Base-by-base conservation (phyloP, 2,329 filamentous ascomycete genomes). In the Didymella pomorum region DNA sequence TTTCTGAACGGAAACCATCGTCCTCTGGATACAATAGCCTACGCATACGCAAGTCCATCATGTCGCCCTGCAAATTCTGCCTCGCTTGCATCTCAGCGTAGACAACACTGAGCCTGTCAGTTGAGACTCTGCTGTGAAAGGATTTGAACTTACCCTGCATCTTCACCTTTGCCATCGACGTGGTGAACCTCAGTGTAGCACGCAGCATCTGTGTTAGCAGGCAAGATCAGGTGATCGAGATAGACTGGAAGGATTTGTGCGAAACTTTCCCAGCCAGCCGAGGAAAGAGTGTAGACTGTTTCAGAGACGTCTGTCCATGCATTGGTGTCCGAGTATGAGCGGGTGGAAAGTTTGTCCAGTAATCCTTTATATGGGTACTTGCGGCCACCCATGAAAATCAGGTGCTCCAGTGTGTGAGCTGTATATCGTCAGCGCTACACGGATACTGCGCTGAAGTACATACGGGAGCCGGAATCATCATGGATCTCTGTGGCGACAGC, bases 1-100 rank as follows among this genome's bases (percentile, higher is more conserved):
- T 99, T 79, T 99, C 95, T 68, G 97, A 98, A 58, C 94, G 89
- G 74, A 97, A 99, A 2, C 95, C 95, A 54, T 96, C 87, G 45
- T 91, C 90, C 75, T 95, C 87, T 0, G 93, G 93, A 69, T 98
- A 99, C 33, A 97, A 81, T 43, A 95, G 81, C 2, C 91, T 87
- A 39, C 91, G 89, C 51, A 92, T 89, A 64, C 87, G 86, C 56
- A 97, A 82, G 64, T 97, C 92, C 86, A 98, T 97, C 58, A 98
- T 86, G 75, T 97, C 92, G 8, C 84, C 82, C 65, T 90, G 88
- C 51, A 87, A 89, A 73, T 96, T 96, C 73, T 98, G 91, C 2
- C 97, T 88, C 23, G 89, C 95, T 78, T 99, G 95, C 95, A 99
- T 99, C 79, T 99, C 95, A 0, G 94, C 97, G 78, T 99, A 99